Evolutionary conservation across 768 basidiomycete genomes (phyloP), one percentile per base, ranked within the genome.

Genomic region (Mycena pura): DNA sequence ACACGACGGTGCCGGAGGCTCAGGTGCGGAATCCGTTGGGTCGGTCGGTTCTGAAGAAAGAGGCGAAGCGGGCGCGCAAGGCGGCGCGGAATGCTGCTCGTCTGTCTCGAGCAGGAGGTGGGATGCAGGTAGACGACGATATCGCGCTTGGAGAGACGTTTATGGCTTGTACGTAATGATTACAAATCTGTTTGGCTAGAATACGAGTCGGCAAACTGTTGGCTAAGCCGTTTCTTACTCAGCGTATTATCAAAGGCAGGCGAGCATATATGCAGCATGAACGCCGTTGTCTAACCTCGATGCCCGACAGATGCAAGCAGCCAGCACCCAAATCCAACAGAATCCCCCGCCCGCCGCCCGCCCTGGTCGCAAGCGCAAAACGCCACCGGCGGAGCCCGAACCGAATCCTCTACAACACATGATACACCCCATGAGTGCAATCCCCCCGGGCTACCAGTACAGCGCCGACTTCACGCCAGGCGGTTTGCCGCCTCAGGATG

Each of bases 351-450:
- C 81, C 38, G 73, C 82, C 14, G 59, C 79, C 46, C 81, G 85
- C 44, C 59, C 76, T 11, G 70, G 79, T 29, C 82, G 89, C 58
- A 92, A 92, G 72, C 85, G 91, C 68, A 92, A 92, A 73, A 70
- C 89, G 0, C 88, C 89, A 8, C 82, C 89, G 2, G 69, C 78
- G 19, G 65, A 77, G 32, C 38, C 41, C 60, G 76, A 31, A 57
- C 65, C 27, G 68, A 74, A 45, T 68, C 63, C 10, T 69, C 74
- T 47, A 70, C 69, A 25, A 73, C 72, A 17, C 25, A 77, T 88
- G 56, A 83, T 86, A 64, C 85, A 82, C 31, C 77, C 78, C 6
- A 76, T 82, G 45, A 74, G 76, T 39, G 72, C 77, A 8, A 68
- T 85, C 8, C 84, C 84, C 5, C 83, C 81, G 1, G 79, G 78